Evolutionary conservation across 495 filamentous ascomycete species (phyloP).

Genomic region (Pyronema domesticum): DNA sequence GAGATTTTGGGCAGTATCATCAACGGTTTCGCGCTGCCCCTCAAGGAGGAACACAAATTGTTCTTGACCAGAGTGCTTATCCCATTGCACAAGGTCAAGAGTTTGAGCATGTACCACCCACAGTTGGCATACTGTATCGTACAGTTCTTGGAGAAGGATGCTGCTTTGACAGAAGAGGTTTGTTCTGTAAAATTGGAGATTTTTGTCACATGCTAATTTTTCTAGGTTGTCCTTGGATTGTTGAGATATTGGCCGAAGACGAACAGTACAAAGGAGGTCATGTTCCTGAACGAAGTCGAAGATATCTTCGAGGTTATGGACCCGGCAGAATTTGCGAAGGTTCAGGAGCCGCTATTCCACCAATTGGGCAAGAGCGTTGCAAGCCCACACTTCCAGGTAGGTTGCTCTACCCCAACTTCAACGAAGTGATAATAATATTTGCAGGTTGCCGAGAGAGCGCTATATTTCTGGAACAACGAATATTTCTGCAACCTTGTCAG

Average conservation of each 20-base stretch:
- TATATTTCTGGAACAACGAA: slow-evolving; percentile 99
- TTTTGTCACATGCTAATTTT: slow-evolving; percentile 3
- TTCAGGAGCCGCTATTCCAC: slow-evolving; percentile 92
- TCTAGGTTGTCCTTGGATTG: slow-evolving; percentile 78
- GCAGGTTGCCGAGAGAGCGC: slow-evolving; percentile 80
- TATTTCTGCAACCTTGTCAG: slow-evolving; percentile 99
- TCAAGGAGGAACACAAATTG: slow-evolving; percentile 98
- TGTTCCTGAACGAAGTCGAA: slow-evolving; percentile 98
- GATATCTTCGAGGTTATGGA: slow-evolving; percentile 99
- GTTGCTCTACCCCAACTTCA: slow-evolving; percentile 4
- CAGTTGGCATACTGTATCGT: slow-evolving; percentile 98
- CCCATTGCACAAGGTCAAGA: slow-evolving; percentile 94
- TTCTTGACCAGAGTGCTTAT: slow-evolving; percentile 88
- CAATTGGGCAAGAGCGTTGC: slow-evolving; percentile 96
- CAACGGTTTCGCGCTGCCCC: slow-evolving; percentile 90
- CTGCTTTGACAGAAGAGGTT: slow-evolving; percentile 90
- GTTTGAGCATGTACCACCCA: slow-evolving; percentile 98
- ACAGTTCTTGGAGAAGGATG: slow-evolving; percentile 97
- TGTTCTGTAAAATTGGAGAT: neutral
- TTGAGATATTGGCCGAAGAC: slow-evolving; percentile 97
- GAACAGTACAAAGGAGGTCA: slow-evolving; percentile 98
- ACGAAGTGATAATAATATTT: slow-evolving; percentile 2
- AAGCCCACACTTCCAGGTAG: slow-evolving; percentile 90
- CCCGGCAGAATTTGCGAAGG: slow-evolving; percentile 93
- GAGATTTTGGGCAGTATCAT: slow-evolving; percentile 98